These are phyloP conservation scores for Lichina pygmaea DNA, from an alignment of 495 filamentous ascomycete species.

Conservation along the genomic window DNA sequence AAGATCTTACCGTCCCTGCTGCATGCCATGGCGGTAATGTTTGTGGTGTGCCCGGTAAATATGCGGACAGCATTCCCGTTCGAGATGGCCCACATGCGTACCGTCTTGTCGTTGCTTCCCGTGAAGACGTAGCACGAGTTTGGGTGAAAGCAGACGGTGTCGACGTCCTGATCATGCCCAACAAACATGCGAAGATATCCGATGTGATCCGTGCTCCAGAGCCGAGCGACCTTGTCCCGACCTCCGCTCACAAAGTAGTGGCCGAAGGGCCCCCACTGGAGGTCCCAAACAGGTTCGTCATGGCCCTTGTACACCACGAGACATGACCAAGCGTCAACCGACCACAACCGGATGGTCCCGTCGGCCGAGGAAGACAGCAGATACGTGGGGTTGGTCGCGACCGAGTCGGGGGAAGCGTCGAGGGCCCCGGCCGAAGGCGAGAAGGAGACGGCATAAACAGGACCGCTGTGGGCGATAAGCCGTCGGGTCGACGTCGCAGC, in stretches of 20 bases:
- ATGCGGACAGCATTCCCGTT: conserved; percentile 66
- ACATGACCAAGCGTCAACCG: conserved; percentile 64
- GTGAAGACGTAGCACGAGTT: conserved; percentile 86
- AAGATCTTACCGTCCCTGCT: conserved; percentile 67
- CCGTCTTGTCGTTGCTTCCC: conserved; percentile 63
- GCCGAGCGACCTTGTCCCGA: conserved; percentile 65
- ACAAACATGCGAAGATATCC: conserved; percentile 69
- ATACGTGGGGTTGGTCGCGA: conserved; percentile 36
- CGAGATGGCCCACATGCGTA: conserved; percentile 89
- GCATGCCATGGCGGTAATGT: conserved; percentile 58
- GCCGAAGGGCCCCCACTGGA: conserved; percentile 77
- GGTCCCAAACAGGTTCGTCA: conserved; percentile 63
- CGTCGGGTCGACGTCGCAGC: conserved; percentile 42
- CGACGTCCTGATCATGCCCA: conserved; percentile 75
- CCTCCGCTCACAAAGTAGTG: conserved; percentile 82
- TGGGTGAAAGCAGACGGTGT: conserved; percentile 67
- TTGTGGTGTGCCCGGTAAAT: conserved; percentile 74
- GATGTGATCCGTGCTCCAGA: conserved; percentile 80
- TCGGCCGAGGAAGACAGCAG: conserved; percentile 75
- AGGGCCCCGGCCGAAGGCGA: conserved; percentile 41
- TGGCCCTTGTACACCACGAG: conserved; percentile 85
- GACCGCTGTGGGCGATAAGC: conserved; percentile 72
- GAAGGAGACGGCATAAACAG: conserved; percentile 75
- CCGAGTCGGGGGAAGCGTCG: conserved; percentile 15
- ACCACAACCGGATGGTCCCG: conserved; percentile 74